Percentiles rank a stretch among this genome's conserved stretches.
Conservation (phyloP, 2,329 filamentous ascomycete species). For the Penicillium sp. region DNA sequence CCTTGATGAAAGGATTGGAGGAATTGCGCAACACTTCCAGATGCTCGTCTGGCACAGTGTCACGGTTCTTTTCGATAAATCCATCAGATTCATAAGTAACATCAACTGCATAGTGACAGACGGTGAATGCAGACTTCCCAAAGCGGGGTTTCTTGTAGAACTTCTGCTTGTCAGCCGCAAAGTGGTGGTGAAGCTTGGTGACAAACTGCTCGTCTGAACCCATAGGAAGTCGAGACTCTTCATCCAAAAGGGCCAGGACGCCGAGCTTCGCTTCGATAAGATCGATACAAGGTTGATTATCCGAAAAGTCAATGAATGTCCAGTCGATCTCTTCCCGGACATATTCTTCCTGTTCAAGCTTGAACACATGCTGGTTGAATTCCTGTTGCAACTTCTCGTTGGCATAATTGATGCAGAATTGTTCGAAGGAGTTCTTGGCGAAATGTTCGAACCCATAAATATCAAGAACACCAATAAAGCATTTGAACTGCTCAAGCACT, state of each 20-base stretch:
- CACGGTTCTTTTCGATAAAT: constrained; percentile 99
- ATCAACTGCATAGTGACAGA: constrained; percentile 96
- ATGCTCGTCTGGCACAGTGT: constrained; percentile 97
- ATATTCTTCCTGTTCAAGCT: constrained; percentile 98
- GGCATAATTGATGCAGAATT: constrained; percentile 99
- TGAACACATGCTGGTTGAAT: constrained; percentile 99
- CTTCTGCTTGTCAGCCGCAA: constrained; percentile 81
- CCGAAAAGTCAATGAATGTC: constrained; percentile 99
- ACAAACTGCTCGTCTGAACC: constrained; percentile 96
- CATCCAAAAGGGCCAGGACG: constrained; percentile 85
- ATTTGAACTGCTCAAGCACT: constrained; percentile 74
- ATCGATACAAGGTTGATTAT: constrained; percentile 98
- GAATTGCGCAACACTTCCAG: constrained; percentile 87
- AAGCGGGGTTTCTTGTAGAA: constrained; percentile 99
- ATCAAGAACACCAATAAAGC: constrained; percentile 97
- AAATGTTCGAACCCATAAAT: constrained; percentile 99
- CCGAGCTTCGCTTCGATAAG: constrained; percentile 96
- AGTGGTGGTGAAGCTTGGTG: constrained; percentile 93
- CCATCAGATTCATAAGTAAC: constrained; percentile 98
- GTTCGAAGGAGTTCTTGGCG: constrained; percentile 98
- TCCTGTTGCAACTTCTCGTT: constrained; percentile 99
- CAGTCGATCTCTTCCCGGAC: constrained; percentile 94
- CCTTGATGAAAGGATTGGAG: constrained; percentile 76
- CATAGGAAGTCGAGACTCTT: constrained; percentile 95
- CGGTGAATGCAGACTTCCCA: constrained; percentile 94